Conservation (phyloP, 345 rosid species). For the Pistacia integerrima region DNA sequence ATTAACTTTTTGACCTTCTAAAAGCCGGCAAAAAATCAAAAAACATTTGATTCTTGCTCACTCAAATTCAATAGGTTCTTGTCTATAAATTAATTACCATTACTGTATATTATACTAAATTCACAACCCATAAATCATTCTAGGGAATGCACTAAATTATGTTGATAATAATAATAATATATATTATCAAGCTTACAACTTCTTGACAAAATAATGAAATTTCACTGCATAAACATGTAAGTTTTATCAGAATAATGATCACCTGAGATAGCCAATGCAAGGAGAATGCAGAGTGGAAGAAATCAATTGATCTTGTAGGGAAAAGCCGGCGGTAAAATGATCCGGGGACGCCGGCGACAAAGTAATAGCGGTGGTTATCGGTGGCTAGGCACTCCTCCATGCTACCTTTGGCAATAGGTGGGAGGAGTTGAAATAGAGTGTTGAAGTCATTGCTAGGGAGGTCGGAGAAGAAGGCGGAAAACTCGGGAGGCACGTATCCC, state of each 20-base stretch:
- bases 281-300: constrained; percentile 92
- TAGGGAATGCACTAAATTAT: constrained; percentile 16
- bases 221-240: background rate
- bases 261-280: constrained; percentile 99
- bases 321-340: constrained; percentile 86
- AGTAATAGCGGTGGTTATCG: constrained; percentile 70
- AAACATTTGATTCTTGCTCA: background rate
- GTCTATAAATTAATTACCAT: background rate
- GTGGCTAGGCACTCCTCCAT: constrained; percentile 89
- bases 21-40: constrained; percentile 19
- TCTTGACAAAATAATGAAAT: background rate
- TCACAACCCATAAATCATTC: constrained; percentile 17
- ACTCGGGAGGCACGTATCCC: constrained; percentile 70
- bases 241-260: constrained; percentile 3
- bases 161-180: background rate
- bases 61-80: background rate
- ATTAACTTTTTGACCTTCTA: constrained; percentile 28
- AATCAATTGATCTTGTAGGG: constrained; percentile 71
- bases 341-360: constrained; percentile 87
- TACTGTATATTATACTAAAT: background rate
- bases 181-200: background rate
- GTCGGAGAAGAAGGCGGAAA: constrained; percentile 84
- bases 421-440: constrained; percentile 88
- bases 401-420: constrained; percentile 62
- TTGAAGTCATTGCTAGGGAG: constrained; percentile 96